phyloP scores from a whole-genome alignment of 768 basidiomycete genomes.

The Serpula lacrymans region DNA sequence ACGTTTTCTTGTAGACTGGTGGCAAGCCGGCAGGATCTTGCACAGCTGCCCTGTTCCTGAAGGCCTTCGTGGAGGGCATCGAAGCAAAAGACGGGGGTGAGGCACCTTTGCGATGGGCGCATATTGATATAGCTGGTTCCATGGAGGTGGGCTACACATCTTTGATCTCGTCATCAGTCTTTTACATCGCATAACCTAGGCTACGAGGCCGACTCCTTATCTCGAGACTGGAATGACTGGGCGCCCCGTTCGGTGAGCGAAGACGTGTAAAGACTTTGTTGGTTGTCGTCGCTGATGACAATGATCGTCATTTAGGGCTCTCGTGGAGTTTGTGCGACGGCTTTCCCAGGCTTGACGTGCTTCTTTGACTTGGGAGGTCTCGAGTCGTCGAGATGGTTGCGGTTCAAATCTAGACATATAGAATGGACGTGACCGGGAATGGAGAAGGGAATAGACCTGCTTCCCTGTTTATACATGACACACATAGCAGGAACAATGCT shows the following conservation, averaged over 20 bases:
- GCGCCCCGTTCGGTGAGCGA: slow-evolving; percentile 65
- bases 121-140: slow-evolving; percentile 77
- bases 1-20: slow-evolving; percentile 46
- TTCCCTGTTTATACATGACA: too few relatives aligned
- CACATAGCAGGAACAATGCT: too few relatives aligned
- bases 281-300: background rate
- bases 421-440: too few relatives aligned
- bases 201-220: slow-evolving; percentile 54
- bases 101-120: slow-evolving; percentile 73
- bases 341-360: too few relatives aligned
- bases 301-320: slow-evolving; percentile 17
- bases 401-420: too few relatives aligned
- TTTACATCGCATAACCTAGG: slow-evolving; percentile 25
- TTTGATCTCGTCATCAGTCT: slow-evolving; percentile 1
- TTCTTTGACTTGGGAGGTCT: too few relatives aligned
- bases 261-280: background rate
- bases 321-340: slow-evolving; percentile 30
- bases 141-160: slow-evolving; percentile 56
- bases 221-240: slow-evolving; percentile 78
- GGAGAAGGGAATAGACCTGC: too few relatives aligned
- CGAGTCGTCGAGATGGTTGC: too few relatives aligned
- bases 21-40: slow-evolving; percentile 69
- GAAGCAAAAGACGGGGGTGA: slow-evolving; percentile 56
- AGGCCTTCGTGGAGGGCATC: slow-evolving; percentile 74
- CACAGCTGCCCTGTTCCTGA: slow-evolving; percentile 87